These are phyloP conservation scores for Oryza officinalis DNA, from an alignment of 176 grass and related monocot species.

Conservation along the genomic window DNA sequence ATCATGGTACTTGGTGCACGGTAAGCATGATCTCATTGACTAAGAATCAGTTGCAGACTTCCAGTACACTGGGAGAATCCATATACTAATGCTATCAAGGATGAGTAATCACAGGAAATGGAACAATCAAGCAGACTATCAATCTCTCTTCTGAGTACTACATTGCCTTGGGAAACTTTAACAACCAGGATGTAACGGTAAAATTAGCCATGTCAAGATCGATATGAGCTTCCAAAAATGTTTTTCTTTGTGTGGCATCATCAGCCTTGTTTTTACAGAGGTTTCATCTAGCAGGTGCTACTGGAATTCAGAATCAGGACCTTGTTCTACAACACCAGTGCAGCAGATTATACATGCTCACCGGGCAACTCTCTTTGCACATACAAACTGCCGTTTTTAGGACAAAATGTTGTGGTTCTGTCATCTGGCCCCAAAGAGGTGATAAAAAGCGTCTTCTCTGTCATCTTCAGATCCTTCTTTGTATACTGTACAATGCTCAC, in stretches of 20 bases:
- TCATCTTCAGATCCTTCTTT: background rate
- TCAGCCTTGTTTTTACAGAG: background rate
- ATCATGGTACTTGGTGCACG: slow-evolving; percentile 47
- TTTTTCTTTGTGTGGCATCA: background rate
- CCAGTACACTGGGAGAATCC: background rate
- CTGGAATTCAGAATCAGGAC: slow-evolving; percentile 54
- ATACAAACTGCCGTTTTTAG: slow-evolving; percentile 47
- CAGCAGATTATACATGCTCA: slow-evolving; percentile 63
- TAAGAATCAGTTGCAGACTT: slow-evolving; percentile 8
- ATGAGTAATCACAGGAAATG: slow-evolving; percentile 46
- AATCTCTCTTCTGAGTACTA: slow-evolving; percentile 50
- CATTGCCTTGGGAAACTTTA: slow-evolving; percentile 60
- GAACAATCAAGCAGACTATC: slow-evolving; percentile 46
- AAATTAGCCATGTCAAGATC: background rate
- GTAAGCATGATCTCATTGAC: slow-evolving; percentile 21
- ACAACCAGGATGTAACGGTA: slow-evolving; percentile 45
- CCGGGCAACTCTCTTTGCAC: slow-evolving; percentile 31
- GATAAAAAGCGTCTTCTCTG: background rate
- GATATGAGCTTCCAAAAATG: background rate
- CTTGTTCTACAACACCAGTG: slow-evolving; percentile 59
- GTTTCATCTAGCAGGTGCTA: slow-evolving; percentile 47
- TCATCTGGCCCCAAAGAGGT: slow-evolving; percentile 51
- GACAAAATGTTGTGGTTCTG: slow-evolving; percentile 47
- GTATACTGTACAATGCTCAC: background rate
- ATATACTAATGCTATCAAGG: background rate